These are phyloP conservation scores for Chaetomium globosum DNA, from an alignment of 2,329 filamentous ascomycete genomes.

Conservation along the genomic window DNA sequence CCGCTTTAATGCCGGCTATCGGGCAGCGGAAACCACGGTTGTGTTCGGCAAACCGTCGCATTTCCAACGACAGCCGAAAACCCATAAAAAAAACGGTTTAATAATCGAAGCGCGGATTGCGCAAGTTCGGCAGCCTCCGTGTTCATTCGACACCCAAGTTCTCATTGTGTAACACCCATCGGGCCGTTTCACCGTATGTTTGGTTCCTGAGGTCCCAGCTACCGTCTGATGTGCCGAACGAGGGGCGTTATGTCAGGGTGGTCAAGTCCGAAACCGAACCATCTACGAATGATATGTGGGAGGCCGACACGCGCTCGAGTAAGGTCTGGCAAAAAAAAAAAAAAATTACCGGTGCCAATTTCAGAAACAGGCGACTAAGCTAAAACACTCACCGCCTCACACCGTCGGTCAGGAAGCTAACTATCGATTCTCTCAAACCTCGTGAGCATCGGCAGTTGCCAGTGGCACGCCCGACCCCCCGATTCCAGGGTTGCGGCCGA, in stretches of 20 bases:
- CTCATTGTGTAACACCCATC: constrained; percentile 7
- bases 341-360: constrained; percentile 17
- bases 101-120: constrained; percentile 8
- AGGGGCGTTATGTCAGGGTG: too few relatives aligned
- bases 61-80: background rate
- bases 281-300: background rate
- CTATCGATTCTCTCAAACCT: background rate
- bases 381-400: constrained; percentile 13
- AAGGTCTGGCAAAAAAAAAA: background rate
- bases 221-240: constrained; percentile 2
- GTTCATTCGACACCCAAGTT: background rate
- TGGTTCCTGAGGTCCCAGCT: background rate
- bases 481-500: background rate
- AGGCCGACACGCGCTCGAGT: constrained; percentile 6
- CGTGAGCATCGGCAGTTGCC: constrained; percentile 1
- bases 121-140: constrained; percentile 6
- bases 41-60: background rate
- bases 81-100: background rate
- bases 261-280: constrained; percentile 20
- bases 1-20: constrained; percentile 1
- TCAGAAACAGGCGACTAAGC: background rate
- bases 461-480: background rate
- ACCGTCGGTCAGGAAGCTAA: background rate
- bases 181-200: constrained; percentile 25
- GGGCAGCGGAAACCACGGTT: background rate